A percentile compares a stretch with the other conserved stretches of the same genome.
Evolutionary conservation across 768 basidiomycete species (phyloP).

Genomic region (Termitomyces sp.): DNA sequence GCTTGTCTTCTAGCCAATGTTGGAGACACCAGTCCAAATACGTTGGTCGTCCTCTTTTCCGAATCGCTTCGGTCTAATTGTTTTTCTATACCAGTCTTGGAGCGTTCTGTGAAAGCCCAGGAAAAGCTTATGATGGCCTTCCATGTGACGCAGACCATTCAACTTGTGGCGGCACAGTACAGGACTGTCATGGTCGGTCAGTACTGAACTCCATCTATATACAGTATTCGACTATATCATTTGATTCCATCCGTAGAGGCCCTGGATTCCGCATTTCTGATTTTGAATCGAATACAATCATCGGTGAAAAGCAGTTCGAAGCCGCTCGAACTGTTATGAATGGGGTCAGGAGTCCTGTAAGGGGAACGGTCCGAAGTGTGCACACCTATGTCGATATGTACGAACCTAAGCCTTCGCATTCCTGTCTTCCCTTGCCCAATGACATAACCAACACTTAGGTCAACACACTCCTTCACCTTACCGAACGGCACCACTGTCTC

Average conservation of each 20-base stretch:
- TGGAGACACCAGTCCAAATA: conserved; percentile 76
- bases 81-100: conserved; percentile 38
- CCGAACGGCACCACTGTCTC: conserved; percentile 60
- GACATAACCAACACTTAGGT: conserved; percentile 30
- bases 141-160: conserved; percentile 67
- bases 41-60: conserved; percentile 37
- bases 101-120: conserved; percentile 75
- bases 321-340: conserved; percentile 65
- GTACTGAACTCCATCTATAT: neutral
- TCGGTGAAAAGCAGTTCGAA: conserved; percentile 63
- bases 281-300: conserved; percentile 71
- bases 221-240: neutral
- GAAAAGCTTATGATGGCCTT: conserved; percentile 59
- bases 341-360: conserved; percentile 37
- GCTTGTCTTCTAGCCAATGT: conserved; percentile 56
- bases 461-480: conserved; percentile 56
- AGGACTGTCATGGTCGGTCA: conserved; percentile 70
- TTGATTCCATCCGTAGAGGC: conserved; percentile 36
- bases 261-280: conserved; percentile 73
- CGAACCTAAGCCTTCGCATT: conserved; percentile 15
- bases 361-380: conserved; percentile 62
- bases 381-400: conserved; percentile 70
- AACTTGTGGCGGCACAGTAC: conserved; percentile 64
- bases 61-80: conserved; percentile 5
- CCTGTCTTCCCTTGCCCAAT: neutral